Conservation (phyloP, 2,329 filamentous ascomycete genomes). For the Aspergillus sp. region DNA sequence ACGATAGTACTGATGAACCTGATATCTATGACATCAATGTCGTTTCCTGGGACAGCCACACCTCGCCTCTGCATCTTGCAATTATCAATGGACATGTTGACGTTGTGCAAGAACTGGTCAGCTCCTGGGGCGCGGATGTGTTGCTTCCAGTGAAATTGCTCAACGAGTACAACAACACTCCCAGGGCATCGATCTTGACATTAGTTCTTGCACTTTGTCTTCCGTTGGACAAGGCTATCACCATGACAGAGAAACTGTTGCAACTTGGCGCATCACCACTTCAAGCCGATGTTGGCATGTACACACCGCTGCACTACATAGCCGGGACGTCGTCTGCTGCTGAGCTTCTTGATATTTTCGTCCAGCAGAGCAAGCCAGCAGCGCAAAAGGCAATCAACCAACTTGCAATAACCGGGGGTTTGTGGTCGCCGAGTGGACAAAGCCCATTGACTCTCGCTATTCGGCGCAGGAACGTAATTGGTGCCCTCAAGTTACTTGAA, state of each 20-base stretch:
- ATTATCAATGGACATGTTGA: constrained; percentile 70
- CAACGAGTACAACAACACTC: constrained; percentile 40
- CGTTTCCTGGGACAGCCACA: constrained; percentile 73
- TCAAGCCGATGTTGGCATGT: constrained; percentile 65
- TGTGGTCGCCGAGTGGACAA: constrained; percentile 22
- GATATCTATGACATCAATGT: constrained; percentile 78
- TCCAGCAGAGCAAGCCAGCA: constrained; percentile 58
- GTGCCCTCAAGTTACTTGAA: constrained; percentile 61
- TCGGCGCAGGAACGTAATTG: constrained; percentile 47
- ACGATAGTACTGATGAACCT: constrained; percentile 64
- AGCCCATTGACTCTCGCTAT: constrained; percentile 54
- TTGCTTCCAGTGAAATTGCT: constrained; percentile 70
- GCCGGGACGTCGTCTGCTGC: constrained; percentile 51
- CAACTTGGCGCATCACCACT: constrained; percentile 68
- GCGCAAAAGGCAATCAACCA: constrained; percentile 66
- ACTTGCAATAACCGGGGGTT: constrained; percentile 44
- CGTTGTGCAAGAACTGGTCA: constrained; percentile 66
- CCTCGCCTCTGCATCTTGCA: constrained; percentile 74
- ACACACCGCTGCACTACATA: constrained; percentile 66
- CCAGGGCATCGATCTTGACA: constrained; percentile 63
- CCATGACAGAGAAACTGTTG: constrained; percentile 64
- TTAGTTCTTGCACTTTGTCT: constrained; percentile 66
- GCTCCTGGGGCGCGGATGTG: constrained; percentile 72
- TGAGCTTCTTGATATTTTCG: constrained; percentile 42
- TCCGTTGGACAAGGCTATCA: constrained; percentile 59